Evolutionary conservation across 108 stramenopile genomes (phyloP).

Genomic region (Aurantiochytrium sp.): DNA sequence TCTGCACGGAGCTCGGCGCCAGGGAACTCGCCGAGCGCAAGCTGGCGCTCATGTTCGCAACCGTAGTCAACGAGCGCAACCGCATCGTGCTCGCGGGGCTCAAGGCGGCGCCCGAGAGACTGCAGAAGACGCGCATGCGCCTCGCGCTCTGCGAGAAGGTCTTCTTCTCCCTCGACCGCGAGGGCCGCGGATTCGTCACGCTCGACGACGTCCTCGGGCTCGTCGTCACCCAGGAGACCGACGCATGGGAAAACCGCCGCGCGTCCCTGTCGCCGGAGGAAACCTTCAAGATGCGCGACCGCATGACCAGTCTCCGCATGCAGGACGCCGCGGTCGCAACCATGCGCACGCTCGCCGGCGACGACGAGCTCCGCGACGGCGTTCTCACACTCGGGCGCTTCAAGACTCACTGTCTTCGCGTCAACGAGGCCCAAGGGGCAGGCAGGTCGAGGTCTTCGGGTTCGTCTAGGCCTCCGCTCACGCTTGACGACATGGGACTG

Average conservation of each 20-base stretch:
- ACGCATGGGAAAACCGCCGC: neutral
- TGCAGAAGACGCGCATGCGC: neutral
- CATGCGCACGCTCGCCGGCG: neutral
- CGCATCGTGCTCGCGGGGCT: neutral
- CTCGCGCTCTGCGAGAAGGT: slow-evolving; percentile 24
- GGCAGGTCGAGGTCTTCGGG: neutral
- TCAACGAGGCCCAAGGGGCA: neutral
- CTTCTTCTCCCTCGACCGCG: neutral
- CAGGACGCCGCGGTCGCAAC: neutral
- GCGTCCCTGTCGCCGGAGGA: neutral
- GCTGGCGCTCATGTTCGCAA: neutral
- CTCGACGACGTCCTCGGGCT: neutral
- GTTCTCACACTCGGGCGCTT: neutral
- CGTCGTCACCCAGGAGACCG: neutral
- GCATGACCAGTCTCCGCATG: neutral
- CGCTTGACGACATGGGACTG: slow-evolving; percentile 4
- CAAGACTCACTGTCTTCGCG: neutral
- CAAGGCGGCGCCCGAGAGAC: neutral
- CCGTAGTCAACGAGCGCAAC: neutral
- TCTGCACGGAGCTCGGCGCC: neutral
- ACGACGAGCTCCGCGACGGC: neutral
- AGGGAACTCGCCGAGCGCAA: neutral
- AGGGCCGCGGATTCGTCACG: neutral
- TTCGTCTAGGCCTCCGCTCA: neutral
- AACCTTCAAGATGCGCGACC: neutral